Percentiles rank a stretch among this genome's conserved stretches.
Conservation (phyloP, 306 rosid genomes). For the Corylus heterophylla region DNA sequence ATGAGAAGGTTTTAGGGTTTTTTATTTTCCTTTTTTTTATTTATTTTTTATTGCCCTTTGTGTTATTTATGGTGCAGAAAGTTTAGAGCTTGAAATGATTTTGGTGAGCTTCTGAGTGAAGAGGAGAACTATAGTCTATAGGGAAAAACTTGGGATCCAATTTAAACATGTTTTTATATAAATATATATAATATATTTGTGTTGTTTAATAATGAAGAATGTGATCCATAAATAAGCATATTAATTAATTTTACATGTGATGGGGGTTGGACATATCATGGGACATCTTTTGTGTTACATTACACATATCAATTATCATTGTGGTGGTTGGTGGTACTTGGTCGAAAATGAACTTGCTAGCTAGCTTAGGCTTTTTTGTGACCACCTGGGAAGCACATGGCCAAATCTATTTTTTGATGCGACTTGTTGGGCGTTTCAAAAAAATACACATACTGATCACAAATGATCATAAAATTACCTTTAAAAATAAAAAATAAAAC, state of each 20-base stretch:
- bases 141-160: conserved; percentile 19
- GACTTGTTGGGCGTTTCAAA: too few relatives aligned
- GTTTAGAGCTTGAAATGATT: neutral
- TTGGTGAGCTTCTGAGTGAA: conserved; percentile 6
- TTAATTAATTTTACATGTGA: too few relatives aligned
- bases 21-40: neutral
- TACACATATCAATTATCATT: too few relatives aligned
- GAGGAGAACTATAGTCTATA: neutral
- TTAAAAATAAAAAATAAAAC: too few relatives aligned
- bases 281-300: too few relatives aligned
- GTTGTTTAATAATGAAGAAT: too few relatives aligned
- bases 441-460: too few relatives aligned
- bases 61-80: conserved; percentile 3
- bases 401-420: conserved; percentile 30
- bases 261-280: too few relatives aligned
- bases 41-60: neutral
- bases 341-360: conserved; percentile 3
- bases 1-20: neutral
- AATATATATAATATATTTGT: too few relatives aligned
- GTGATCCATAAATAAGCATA: too few relatives aligned
- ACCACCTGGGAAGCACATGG: conserved; percentile 72
- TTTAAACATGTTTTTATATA: conserved; percentile 31
- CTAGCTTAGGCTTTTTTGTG: conserved; percentile 48
- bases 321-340: too few relatives aligned
- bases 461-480: too few relatives aligned